These are phyloP conservation scores for Crithidia thermophila DNA, from an alignment of 208 protist genomes.

Conservation along the genomic window DNA sequence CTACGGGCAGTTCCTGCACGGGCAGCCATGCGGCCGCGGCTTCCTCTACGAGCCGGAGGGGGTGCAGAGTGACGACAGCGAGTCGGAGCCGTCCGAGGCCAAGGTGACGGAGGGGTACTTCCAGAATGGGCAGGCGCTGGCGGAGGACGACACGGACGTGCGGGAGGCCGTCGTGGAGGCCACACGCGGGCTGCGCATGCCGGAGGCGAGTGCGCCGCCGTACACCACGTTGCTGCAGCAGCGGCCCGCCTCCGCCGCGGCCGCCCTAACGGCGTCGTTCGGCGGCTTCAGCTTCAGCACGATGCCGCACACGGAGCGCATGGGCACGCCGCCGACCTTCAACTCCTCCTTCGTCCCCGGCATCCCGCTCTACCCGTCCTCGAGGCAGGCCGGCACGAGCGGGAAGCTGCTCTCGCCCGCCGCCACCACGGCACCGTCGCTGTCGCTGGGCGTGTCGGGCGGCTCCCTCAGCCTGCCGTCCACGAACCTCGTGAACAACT, in stretches of 20 bases:
- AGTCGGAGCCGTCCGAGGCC: slow-evolving; percentile 2
- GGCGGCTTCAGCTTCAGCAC: slow-evolving; percentile 2
- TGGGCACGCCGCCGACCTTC: slow-evolving; percentile 2
- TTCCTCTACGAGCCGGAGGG: slow-evolving; percentile 26
- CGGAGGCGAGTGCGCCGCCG: slow-evolving; percentile 1
- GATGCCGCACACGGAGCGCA: not conserved
- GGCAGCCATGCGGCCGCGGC: slow-evolving; percentile 62
- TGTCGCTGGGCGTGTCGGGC: not conserved
- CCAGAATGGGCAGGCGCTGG: slow-evolving; percentile 31
- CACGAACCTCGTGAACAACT: not conserved
- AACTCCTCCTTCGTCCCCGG: not conserved
- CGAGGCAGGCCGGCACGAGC: too few species aligned
- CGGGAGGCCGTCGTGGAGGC: slow-evolving; percentile 28
- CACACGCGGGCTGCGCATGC: slow-evolving; percentile 17
- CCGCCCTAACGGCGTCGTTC: not conserved
- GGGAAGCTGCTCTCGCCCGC: too few species aligned
- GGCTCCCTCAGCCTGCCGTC: not conserved
- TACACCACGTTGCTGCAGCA: slow-evolving; percentile 6
- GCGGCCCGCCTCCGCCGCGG: not conserved
- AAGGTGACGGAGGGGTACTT: slow-evolving; percentile 42
- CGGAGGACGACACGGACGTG: slow-evolving; percentile 18
- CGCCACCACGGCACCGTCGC: not conserved
- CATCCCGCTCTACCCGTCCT: not conserved
- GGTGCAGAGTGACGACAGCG: not conserved
- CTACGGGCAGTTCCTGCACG: slow-evolving; percentile 58